Evolutionary conservation across 306 rosid species (phyloP), one percentile per base, ranked within the genome.

Genomic region (Leucaena leucocephala): DNA sequence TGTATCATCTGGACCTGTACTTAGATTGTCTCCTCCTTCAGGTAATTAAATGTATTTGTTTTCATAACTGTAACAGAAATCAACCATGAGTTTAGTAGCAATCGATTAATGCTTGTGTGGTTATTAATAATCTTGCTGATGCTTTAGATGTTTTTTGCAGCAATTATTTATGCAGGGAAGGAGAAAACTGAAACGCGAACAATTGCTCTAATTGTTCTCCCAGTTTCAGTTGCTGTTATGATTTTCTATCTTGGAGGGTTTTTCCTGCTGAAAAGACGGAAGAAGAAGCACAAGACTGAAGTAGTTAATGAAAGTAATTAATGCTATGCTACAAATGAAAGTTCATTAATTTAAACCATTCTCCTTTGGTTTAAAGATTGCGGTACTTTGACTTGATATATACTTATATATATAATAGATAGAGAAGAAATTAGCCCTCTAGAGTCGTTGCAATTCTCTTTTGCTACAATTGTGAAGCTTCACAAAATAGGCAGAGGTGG

Each of bases 401-500:
- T 22, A 19, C 63, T n/a, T 8, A 3, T 61, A 12, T 11, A 61
- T 61, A 5, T 33, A 45, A 50, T 15, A 82, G 86, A 58, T 78
- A 82, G 79, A 1, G 55, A 54, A 9, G 80, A 72, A 46, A 50
- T 75, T 34, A 15, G 64, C 35, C 54, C 72, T 8, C 49, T 76
- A 0, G 91, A 87, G 68, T 87, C 88, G 2, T 75, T 87, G 49
- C 85, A 85, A 69, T 80, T 71, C 74, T 40, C n/a, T 19, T 77
- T 89, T 68, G 72, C 54, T 17, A 83, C 78, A 21, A 85, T 87
- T 77, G 85, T 86, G 10, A 73, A 1, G 3, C 35, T 78, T 0
- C 80, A 82, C 59, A 82, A 40, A 58, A 64, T 86, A 54, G 93
- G 92, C 43, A 62, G 68, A 72, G 91, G 93, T 16, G 91, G 89